A percentile compares a stretch with the other conserved stretches of the same genome.
phyloP scores from a whole-genome alignment of 208 protist genomes.

The Novymonas esmeraldas region DNA sequence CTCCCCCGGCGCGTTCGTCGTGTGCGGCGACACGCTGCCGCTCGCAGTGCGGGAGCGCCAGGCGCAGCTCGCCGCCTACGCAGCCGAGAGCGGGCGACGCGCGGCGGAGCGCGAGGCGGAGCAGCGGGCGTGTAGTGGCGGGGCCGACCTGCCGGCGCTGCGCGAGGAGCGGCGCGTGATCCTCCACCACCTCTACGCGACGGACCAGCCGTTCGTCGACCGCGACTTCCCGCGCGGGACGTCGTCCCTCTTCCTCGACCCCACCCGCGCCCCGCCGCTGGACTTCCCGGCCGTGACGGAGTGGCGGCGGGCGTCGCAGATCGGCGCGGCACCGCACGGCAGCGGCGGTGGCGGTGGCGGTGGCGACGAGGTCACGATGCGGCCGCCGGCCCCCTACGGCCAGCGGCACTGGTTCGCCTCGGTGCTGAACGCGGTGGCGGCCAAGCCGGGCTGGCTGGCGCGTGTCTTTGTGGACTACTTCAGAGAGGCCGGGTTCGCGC shows the following conservation, averaged over 20 bases:
- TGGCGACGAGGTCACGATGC: conserved; percentile 33
- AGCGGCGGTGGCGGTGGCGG: conserved; percentile 34
- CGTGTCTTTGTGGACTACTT: conserved; percentile 69
- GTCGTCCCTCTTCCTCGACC: conserved; percentile 79
- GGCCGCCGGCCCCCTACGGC: conserved; percentile 57
- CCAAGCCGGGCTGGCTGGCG: conserved; percentile 70
- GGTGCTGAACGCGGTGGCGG: conserved; percentile 60
- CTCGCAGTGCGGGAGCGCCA: conserved; percentile 54
- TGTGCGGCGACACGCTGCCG: conserved; percentile 28
- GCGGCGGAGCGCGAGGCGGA: conserved; percentile 8
- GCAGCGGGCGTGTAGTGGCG: not conserved
- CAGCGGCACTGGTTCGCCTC: conserved; percentile 80
- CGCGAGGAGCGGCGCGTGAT: conserved; percentile 44
- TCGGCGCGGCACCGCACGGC: conserved; percentile 15
- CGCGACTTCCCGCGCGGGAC: conserved; percentile 81
- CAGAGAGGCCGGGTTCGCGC: conserved; percentile 70
- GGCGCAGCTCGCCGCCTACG: conserved; percentile 26
- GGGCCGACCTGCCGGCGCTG: conserved; percentile 8
- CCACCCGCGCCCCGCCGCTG: conserved; percentile 38
- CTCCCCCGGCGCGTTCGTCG: conserved; percentile 51
- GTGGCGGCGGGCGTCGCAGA: conserved; percentile 64
- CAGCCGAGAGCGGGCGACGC: conserved; percentile 24
- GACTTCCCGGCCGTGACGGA: conserved; percentile 56
- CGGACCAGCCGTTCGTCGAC: conserved; percentile 61
- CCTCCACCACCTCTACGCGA: conserved; percentile 42